Base-by-base conservation (phyloP, 352 stramenopile species). In the Phytophthora kernoviae region DNA sequence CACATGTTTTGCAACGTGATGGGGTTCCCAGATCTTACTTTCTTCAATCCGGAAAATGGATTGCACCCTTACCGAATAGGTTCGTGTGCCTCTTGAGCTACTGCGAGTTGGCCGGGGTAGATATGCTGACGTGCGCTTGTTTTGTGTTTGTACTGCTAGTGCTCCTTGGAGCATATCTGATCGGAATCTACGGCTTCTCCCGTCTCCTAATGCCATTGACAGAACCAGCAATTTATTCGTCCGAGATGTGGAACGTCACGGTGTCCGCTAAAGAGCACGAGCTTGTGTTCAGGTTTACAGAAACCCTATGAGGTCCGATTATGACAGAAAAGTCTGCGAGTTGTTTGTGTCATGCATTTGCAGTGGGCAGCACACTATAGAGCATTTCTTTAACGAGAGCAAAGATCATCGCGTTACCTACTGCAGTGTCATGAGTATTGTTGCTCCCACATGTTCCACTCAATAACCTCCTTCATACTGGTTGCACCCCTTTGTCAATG, bases 1-100 rank as follows among this genome's bases (percentile, higher is more conserved):
- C 96, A 99, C 71, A 74, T 95, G 15, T 98, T 98, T 59, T 99
- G 96, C 85, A 99, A 99, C 65, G 76, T 94, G 54, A 97, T 98
- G 92, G 96, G 96, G 43, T 91, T 99, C 33, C 96, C 96, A 11
- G 87, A 95, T 45, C 54, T 96, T 36, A 81, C 78, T 12, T 96
- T 96, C 58, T 90, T 94, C 56, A 87, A 79, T 27, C 79, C 79
- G 1, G 82, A 93, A 7, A 92, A 74, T 53, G 78, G 74, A n/a
- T 62, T 94, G 56, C 82, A 93, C 33, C 58, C 69, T 52, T 93
- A 82, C 65, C 84, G 84, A 81, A 83, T 81, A 81, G 71, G 85
- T 93, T 58, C 10, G 72, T 63, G 15, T 5, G 2, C 8, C 48
- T 20, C 5, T 32, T 41, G 44, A 18, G 43, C 37, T n/a, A 4